phyloP scores from a whole-genome alignment of 2,329 filamentous ascomycete genomes.

The Sclerotinia glacialis region DNA sequence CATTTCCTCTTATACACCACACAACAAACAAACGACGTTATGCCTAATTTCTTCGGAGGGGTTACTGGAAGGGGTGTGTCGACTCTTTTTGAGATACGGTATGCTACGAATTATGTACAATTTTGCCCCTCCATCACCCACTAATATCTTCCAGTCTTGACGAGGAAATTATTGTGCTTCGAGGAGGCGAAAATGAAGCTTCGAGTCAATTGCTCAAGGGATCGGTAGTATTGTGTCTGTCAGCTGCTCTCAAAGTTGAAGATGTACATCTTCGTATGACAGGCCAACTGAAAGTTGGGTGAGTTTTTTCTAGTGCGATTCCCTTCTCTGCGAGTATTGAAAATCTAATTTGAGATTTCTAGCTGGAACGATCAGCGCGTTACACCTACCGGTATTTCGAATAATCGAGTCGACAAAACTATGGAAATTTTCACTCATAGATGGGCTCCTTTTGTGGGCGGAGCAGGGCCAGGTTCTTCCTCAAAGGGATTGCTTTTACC shows the following conservation, averaged over 20 bases:
- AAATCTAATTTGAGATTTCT: constrained; percentile 12
- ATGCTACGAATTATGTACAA: constrained; percentile 18
- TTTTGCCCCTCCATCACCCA: constrained; percentile 19
- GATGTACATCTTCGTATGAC: constrained; percentile 70
- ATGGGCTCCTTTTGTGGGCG: constrained; percentile 64
- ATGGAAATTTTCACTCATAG: constrained; percentile 63
- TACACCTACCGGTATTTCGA: constrained; percentile 57
- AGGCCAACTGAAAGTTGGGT: constrained; percentile 68
- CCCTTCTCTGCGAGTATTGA: background rate
- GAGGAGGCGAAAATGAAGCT: constrained; percentile 71
- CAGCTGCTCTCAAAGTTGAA: constrained; percentile 66
- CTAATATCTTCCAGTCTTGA: constrained; percentile 57
- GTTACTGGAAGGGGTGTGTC: constrained; percentile 38
- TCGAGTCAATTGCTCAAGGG: constrained; percentile 73
- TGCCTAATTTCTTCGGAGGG: constrained; percentile 38
- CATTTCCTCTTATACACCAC: background rate
- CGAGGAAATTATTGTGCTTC: constrained; percentile 75
- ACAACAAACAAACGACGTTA: constrained; percentile 23
- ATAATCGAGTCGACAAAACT: constrained; percentile 58
- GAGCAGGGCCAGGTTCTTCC: constrained; percentile 45
- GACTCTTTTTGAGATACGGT: constrained; percentile 43
- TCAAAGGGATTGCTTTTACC: constrained; percentile 58
- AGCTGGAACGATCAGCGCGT: constrained; percentile 53
- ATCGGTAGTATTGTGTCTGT: constrained; percentile 69
- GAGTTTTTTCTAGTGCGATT: constrained; percentile 41